Conservation (phyloP, 1,284 basidiomycete species). For the Jaminaea rosea region DNA sequence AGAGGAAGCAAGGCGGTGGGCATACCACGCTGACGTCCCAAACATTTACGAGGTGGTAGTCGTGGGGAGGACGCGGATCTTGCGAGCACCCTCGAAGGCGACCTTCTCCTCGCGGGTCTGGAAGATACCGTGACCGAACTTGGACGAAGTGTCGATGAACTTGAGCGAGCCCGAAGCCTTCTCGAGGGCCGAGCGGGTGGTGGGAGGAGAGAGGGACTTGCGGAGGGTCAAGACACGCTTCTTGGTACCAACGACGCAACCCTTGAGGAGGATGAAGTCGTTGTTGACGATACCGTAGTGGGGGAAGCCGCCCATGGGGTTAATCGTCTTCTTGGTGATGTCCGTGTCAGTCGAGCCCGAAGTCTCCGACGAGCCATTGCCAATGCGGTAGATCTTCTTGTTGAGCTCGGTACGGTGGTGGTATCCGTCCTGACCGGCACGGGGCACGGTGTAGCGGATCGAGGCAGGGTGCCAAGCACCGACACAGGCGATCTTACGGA, state of each 20-base stretch:
- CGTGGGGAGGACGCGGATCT: constrained; percentile 10
- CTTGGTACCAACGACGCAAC: constrained; percentile 81
- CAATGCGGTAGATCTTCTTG: constrained; percentile 92
- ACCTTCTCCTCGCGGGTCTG: constrained; percentile 92
- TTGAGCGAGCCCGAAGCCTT: constrained; percentile 78
- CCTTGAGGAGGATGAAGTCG: constrained; percentile 79
- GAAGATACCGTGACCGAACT: constrained; percentile 80
- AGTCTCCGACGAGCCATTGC: constrained; percentile 65
- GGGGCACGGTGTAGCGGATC: constrained; percentile 99
- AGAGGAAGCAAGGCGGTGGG: no score
- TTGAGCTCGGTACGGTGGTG: constrained; percentile 90
- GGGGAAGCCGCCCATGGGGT: constrained; percentile 97
- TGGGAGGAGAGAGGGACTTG: constrained; percentile 46
- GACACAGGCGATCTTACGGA: constrained; percentile 93
- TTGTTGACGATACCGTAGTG: constrained; percentile 98
- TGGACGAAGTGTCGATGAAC: constrained; percentile 96
- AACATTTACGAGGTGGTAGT: constrained; percentile 1
- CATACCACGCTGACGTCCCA: no score
- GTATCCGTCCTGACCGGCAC: constrained; percentile 98
- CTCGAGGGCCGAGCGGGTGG: constrained; percentile 58
- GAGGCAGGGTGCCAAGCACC: constrained; percentile 98
- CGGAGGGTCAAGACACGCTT: constrained; percentile 81
- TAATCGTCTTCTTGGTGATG: constrained; percentile 68
- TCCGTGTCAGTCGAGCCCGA: constrained; percentile 73
- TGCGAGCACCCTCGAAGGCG: constrained; percentile 72